Evolutionary conservation across 305 asterid species (phyloP).

Genomic region (Vinca major): DNA sequence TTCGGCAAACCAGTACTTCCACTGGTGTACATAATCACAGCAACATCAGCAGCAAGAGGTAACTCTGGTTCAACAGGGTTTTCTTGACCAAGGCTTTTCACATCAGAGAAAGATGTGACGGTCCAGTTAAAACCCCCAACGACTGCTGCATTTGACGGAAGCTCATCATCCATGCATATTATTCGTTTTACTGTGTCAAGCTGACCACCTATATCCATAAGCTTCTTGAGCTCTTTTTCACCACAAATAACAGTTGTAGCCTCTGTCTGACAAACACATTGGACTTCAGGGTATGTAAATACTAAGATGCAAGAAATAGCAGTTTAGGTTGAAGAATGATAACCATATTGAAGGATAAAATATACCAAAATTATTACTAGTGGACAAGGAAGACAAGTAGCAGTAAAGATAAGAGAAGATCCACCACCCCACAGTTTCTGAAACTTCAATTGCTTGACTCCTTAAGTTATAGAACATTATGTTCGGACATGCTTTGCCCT

Average conservation of each 20-base stretch:
- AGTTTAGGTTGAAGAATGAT: background rate
- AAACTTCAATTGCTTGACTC: background rate
- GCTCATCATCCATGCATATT: slow-evolving; percentile 78
- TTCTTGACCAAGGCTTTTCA: slow-evolving; percentile 61
- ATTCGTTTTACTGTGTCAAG: slow-evolving; percentile 79
- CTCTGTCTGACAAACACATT: slow-evolving; percentile 75
- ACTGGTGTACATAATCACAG: slow-evolving; percentile 98
- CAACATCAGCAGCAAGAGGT: slow-evolving; percentile 81
- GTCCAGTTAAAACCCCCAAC: slow-evolving; percentile 53
- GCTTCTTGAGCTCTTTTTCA: slow-evolving; percentile 75
- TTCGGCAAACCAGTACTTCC: slow-evolving; percentile 99
- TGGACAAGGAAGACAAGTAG: background rate
- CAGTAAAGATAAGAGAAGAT: background rate
- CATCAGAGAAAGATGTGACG: slow-evolving; percentile 55
- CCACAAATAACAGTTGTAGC: slow-evolving; percentile 97
- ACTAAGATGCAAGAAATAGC: background rate
- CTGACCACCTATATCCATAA: slow-evolving; percentile 71
- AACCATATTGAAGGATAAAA: background rate
- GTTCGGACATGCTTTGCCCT: background rate
- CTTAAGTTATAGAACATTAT: background rate
- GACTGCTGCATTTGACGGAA: slow-evolving; percentile 43
- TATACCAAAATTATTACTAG: background rate
- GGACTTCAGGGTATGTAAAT: slow-evolving; percentile 10
- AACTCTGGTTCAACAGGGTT: slow-evolving; percentile 70
- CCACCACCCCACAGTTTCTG: background rate